Evolutionary conservation across 495 filamentous ascomycete species (phyloP), one percentile per base, ranked within the genome.

Genomic region (Aspergillus ellipticus): DNA sequence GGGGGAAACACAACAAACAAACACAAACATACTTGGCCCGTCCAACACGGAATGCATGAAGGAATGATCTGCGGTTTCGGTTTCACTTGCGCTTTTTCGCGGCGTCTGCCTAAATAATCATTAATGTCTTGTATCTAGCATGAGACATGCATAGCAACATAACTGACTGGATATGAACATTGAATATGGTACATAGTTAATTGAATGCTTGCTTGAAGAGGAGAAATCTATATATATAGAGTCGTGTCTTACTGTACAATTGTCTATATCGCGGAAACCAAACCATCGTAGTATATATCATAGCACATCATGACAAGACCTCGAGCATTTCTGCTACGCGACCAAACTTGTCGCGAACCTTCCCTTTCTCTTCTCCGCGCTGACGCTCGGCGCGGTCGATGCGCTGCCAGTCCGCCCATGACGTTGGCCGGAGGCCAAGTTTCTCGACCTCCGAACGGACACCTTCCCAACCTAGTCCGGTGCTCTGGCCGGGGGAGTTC

Each of bases 291-390:
- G 31, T 5, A 31, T 53, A 31, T 63, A 51, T 54, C 59, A n/a
- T 39, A 24, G 29, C 39, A 13, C n/a, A 37, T 46, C 41, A 60
- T 13, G 26, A 24, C 47, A 76, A 33, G 9, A 89, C 83, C 19
- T 77, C 71, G 35, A 97, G 65, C 94, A 98, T 98, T 45, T 96
- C 89, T 52, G 76, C 73, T 31, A 87, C 82, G 56, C 76, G 82
- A 13, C 76, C 81, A 65, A 97, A 89, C 73, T 98, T 98, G 62
- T 93, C 89, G 55, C 94, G 85, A 58, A 79, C 76, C 72, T 96
- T 97, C 10, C 91, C 93, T 50, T 70, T 72, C 51, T 62, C 61
- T 54, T 75, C 65, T 6, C 93, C 94, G 22, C 79, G 77, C 54
- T 82, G 75, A 56, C 74, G 86, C 71, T 98, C 95, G 4, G 78